phyloP scores from a whole-genome alignment of 192 early-diverging fungal genomes.

The Umbelopsis isabellina region DNA sequence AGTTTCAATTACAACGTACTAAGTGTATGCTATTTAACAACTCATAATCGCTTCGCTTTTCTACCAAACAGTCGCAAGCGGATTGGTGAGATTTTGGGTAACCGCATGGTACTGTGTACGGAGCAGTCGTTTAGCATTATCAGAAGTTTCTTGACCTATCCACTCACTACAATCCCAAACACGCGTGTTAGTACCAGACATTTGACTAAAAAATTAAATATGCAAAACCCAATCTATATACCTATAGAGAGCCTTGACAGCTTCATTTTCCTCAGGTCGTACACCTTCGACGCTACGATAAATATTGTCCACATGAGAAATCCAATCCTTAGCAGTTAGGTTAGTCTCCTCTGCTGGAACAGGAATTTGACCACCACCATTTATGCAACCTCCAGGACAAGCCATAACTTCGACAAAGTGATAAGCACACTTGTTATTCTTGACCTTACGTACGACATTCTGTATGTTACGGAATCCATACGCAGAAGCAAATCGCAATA shows the following conservation, averaged over 20 bases:
- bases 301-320: slow-evolving; percentile 64
- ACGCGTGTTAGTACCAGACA: neutral
- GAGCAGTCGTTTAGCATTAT: slow-evolving; percentile 61
- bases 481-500: slow-evolving; percentile 81
- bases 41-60: neutral
- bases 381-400: slow-evolving; percentile 95
- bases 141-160: slow-evolving; percentile 74
- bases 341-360: slow-evolving; percentile 43
- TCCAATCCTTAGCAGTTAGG: slow-evolving; percentile 71
- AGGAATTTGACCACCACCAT: slow-evolving; percentile 95
- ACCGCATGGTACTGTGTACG: slow-evolving; percentile 90
- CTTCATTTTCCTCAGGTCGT: slow-evolving; percentile 70
- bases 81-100: slow-evolving; percentile 68
- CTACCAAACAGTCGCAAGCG: slow-evolving; percentile 86
- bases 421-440: slow-evolving; percentile 72
- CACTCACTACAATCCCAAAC: slow-evolving; percentile 61
- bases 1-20: neutral
- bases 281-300: slow-evolving; percentile 60
- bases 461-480: slow-evolving; percentile 99
- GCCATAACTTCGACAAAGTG: slow-evolving; percentile 98
- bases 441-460: slow-evolving; percentile 96
- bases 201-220: neutral
- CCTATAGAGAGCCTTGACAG: slow-evolving; percentile 65
- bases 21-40: neutral
- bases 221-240: slow-evolving; percentile 24